Conservation (phyloP, 768 basidiomycete genomes). For the Hemileccinum impolitum region DNA sequence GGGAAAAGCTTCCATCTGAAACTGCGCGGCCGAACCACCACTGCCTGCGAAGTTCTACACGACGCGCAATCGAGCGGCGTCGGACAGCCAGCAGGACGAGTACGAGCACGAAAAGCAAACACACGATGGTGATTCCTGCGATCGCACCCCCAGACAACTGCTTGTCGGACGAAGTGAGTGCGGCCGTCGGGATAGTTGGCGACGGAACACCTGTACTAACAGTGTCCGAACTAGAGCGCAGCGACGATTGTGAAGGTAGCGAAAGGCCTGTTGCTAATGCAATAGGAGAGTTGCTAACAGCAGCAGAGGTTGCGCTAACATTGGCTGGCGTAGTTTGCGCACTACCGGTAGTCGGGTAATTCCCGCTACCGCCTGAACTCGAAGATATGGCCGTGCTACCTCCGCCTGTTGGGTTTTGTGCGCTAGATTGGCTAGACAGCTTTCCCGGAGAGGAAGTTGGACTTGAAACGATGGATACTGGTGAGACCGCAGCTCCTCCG, state of each 20-base stretch:
- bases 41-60: slow-evolving; percentile 38
- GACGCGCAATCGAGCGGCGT: slow-evolving; percentile 41
- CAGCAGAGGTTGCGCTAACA: neutral
- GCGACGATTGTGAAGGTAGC: slow-evolving; percentile 3
- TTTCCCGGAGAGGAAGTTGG: neutral
- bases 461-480: neutral
- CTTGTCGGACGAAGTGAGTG: slow-evolving; percentile 16
- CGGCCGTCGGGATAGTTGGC: slow-evolving; percentile 7
- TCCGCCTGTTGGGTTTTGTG: neutral
- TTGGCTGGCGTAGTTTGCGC: neutral
- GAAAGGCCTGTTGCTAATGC: neutral
- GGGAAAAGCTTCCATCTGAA: neutral
- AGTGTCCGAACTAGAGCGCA: slow-evolving; percentile 9
- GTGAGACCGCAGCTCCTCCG: neutral
- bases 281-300: neutral
- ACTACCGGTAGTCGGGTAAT: neutral
- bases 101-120: slow-evolving; percentile 30
- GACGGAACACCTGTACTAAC: slow-evolving; percentile 12
- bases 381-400: neutral
- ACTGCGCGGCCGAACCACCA: slow-evolving; percentile 44
- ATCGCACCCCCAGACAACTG: slow-evolving; percentile 44
- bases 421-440: neutral
- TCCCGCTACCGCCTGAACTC: neutral
- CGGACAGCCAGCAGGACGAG: slow-evolving; percentile 44
- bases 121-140: slow-evolving; percentile 40